These are phyloP conservation scores for Neckera pumila DNA, from an alignment of 225 moss, liverwort and hornwort species.

Conservation along the genomic window DNA sequence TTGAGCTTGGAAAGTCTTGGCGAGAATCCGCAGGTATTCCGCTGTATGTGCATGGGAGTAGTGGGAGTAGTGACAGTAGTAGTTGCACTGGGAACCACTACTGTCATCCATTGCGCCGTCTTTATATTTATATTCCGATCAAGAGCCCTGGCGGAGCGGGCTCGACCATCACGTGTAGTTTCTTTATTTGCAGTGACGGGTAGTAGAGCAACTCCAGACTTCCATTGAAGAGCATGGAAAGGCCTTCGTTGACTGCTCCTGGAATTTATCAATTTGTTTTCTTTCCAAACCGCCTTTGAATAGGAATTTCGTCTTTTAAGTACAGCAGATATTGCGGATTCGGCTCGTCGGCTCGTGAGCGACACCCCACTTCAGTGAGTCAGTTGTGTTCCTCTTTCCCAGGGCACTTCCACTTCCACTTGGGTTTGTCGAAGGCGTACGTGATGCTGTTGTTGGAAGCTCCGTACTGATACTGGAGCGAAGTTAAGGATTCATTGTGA, in stretches of 20 bases:
- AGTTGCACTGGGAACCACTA: background rate
- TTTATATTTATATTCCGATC: background rate
- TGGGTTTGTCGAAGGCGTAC: background rate
- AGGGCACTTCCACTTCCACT: background rate
- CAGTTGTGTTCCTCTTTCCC: background rate
- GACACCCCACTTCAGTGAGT: background rate
- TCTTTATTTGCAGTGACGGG: background rate
- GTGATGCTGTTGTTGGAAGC: background rate
- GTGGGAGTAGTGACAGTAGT: background rate
- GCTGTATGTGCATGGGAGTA: background rate
- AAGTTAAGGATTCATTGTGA: background rate
- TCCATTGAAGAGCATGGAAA: background rate
- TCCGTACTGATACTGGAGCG: background rate
- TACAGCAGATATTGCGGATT: slow-evolving; percentile 10
- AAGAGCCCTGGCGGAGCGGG: background rate
- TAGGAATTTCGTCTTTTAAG: background rate
- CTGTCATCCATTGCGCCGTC: background rate
- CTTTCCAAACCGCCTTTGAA: background rate
- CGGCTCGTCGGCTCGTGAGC: background rate
- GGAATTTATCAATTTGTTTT: background rate
- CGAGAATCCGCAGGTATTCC: background rate
- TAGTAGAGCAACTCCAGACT: background rate
- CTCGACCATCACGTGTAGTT: background rate
- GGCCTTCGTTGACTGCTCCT: background rate
- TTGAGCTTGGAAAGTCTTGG: background rate